Percentiles rank a stretch among this genome's conserved stretches.
phyloP scores from a whole-genome alignment of 1,284 basidiomycete species.

The Ustilago bromivora region DNA sequence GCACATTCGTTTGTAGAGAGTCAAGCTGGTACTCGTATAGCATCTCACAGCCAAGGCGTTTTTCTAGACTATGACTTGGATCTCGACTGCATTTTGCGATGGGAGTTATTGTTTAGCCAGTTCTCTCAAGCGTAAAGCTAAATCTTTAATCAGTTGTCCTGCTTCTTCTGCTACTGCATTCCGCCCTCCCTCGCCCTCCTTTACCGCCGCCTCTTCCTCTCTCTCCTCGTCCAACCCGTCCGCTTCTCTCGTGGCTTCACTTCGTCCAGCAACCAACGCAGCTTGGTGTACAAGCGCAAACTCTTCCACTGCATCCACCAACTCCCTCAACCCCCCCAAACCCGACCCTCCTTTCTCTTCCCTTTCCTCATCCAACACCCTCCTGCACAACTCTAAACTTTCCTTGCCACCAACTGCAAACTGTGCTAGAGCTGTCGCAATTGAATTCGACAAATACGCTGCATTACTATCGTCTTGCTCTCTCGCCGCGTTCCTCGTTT shows the following conservation, averaged over 20 bases:
- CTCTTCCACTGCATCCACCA: constrained; percentile 48
- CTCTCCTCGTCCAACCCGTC: constrained; percentile 3
- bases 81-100: not conserved
- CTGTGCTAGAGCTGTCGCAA: constrained; percentile 48
- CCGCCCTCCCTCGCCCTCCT: constrained; percentile 2
- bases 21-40: too few relatives aligned
- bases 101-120: constrained; percentile 14
- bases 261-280: constrained; percentile 19
- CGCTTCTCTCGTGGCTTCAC: constrained; percentile 79
- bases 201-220: not conserved
- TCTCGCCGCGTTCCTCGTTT: constrained; percentile 26
- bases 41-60: not conserved
- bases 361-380: not conserved
- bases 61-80: not conserved
- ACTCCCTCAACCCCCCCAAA: constrained; percentile 14
- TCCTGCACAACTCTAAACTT: constrained; percentile 21
- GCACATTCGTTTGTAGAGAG: too few relatives aligned
- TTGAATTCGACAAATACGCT: constrained; percentile 52
- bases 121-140: constrained; percentile 30
- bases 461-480: constrained; percentile 34
- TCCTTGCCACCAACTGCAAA: constrained; percentile 32
- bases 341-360: not conserved
- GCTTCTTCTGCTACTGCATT: constrained; percentile 32
- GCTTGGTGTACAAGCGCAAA: constrained; percentile 45
- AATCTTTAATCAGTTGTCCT: constrained; percentile 48